Evolutionary conservation across 139 green algal species (phyloP).

Genomic region (Chlorella sp.): DNA sequence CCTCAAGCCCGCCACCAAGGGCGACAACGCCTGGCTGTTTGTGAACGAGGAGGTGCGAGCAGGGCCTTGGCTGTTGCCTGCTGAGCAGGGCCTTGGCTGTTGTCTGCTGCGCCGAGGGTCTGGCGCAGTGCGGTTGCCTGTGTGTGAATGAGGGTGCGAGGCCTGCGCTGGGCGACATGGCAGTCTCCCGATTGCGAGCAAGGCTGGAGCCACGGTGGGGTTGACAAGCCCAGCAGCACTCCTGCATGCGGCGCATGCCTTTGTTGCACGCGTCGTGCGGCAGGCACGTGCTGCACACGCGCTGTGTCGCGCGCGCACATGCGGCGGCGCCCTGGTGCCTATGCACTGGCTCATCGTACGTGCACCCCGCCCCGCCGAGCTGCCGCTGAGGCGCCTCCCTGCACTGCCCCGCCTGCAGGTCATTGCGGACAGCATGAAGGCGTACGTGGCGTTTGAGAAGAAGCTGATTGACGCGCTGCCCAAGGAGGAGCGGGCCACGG

Average conservation of each 20-base stretch:
- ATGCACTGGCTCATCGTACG: not conserved
- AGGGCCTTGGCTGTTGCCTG: not conserved
- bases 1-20: slow-evolving; percentile 48
- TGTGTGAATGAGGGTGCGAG: too few relatives aligned
- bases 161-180: too few relatives aligned
- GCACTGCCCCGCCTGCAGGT: not conserved
- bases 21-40: slow-evolving; percentile 93
- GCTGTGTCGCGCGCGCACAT: not conserved
- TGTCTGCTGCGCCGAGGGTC: too few relatives aligned
- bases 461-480: slow-evolving; percentile 57
- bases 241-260: not conserved
- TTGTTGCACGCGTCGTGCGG: too few relatives aligned
- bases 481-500: slow-evolving; percentile 46
- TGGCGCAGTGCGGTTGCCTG: too few relatives aligned
- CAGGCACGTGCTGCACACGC: too few relatives aligned
- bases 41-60: slow-evolving; percentile 70
- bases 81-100: not conserved
- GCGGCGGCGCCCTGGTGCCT: not conserved
- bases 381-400: not conserved
- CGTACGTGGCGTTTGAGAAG: slow-evolving; percentile 79
- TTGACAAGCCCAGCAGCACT: not conserved
- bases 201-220: too few relatives aligned
- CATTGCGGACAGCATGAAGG: slow-evolving; percentile 75
- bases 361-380: not conserved
- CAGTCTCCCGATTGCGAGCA: too few relatives aligned